A percentile compares a stretch with the other conserved stretches of the same genome.
Evolutionary conservation across 345 rosid genomes (phyloP).

Genomic region (Gossypium turneri): DNA sequence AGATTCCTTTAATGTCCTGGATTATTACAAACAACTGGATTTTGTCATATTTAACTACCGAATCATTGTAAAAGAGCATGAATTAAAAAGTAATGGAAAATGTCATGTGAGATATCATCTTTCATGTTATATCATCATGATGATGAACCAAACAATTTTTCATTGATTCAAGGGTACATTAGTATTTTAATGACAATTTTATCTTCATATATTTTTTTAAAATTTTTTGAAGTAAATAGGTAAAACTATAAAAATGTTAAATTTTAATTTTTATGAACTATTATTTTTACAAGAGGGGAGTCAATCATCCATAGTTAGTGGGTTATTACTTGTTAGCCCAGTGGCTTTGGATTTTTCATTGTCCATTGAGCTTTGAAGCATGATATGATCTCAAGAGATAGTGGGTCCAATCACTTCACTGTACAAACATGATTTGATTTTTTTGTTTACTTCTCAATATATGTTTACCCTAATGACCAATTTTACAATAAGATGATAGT

Average conservation of each 20-base stretch:
- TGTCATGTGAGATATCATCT: not conserved
- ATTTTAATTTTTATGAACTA: not conserved
- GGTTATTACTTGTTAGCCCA: not conserved
- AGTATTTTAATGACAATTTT: no score
- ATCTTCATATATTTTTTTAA: no score
- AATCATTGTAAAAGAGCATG: not conserved
- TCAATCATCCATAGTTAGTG: not conserved
- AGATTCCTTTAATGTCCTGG: not conserved
- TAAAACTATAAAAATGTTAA: no score
- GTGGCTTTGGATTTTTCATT: not conserved
- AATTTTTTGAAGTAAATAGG: no score
- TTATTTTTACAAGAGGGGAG: not conserved
- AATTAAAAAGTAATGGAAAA: not conserved
- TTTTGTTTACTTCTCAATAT: no score
- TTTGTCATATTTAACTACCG: slow-evolving; percentile 11
- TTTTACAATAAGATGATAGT: no score
- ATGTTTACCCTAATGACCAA: no score
- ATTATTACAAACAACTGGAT: not conserved
- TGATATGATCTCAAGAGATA: not conserved
- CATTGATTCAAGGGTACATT: not conserved
- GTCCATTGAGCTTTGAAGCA: not conserved
- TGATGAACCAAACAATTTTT: not conserved
- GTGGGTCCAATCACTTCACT: no score
- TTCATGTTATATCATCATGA: not conserved
- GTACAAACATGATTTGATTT: no score